Conservation (phyloP, 129 eudicot species). For the Logfia minima region DNA sequence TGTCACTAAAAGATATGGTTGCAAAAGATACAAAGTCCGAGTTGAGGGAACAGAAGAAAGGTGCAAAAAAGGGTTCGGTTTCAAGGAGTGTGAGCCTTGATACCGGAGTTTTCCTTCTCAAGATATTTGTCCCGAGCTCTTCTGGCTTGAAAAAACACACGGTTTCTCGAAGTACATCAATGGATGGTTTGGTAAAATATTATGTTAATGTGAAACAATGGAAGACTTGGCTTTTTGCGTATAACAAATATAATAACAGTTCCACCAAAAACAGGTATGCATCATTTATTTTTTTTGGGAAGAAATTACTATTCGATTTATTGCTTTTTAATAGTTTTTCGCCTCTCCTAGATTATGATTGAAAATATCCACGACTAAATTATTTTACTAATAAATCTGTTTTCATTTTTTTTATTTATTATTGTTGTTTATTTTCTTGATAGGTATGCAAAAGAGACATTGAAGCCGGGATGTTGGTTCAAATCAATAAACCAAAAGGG, state of each 20-base stretch:
- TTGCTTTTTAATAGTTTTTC: neutral
- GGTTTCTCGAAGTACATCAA: neutral
- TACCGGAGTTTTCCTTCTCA: conserved; percentile 48
- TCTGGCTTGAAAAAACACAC: conserved; percentile 2
- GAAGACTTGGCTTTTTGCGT: conserved; percentile 23
- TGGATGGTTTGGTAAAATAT: neutral
- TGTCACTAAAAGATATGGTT: conserved; percentile 33
- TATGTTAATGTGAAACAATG: conserved; percentile 25
- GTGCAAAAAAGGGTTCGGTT: conserved; percentile 20
- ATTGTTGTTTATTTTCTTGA: conserved; percentile 1
- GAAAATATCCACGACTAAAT: too few species aligned
- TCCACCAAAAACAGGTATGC: conserved; percentile 20
- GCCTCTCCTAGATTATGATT: too few species aligned
- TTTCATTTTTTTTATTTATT: neutral
- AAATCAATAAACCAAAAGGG: conserved; percentile 25
- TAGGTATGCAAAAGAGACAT: conserved; percentile 27
- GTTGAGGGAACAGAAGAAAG: conserved; percentile 21
- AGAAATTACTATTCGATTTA: too few species aligned
- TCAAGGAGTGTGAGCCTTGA: conserved; percentile 61
- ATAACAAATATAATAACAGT: neutral
- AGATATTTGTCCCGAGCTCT: conserved; percentile 33
- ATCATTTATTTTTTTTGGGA: neutral
- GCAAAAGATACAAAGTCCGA: conserved; percentile 12
- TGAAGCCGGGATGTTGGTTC: conserved; percentile 28
- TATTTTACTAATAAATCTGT: neutral